Conservation (phyloP, 768 basidiomycete species). For the Leccinellum luteum region DNA sequence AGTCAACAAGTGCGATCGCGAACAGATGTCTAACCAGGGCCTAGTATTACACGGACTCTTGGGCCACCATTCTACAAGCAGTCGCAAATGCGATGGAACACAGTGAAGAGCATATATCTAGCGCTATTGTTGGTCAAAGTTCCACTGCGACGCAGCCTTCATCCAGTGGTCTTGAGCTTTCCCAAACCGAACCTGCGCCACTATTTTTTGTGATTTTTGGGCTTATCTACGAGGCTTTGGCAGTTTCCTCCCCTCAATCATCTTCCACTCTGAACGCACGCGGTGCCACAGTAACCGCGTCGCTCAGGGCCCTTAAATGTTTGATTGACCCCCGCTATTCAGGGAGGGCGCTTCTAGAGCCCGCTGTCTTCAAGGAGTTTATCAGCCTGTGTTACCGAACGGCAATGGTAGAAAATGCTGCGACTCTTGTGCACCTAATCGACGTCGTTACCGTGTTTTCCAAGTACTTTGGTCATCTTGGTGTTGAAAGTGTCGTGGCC, state of each 20-base stretch:
- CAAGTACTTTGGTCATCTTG: slow-evolving; percentile 31
- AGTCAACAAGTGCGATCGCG: slow-evolving; percentile 27
- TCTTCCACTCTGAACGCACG: slow-evolving; percentile 41
- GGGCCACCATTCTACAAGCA: slow-evolving; percentile 82
- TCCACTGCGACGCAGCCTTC: slow-evolving; percentile 18
- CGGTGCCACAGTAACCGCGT: slow-evolving; percentile 51
- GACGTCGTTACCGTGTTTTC: slow-evolving; percentile 66
- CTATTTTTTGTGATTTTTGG: slow-evolving; percentile 92
- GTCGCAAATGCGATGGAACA: slow-evolving; percentile 76
- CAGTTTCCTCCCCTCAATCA: slow-evolving; percentile 60
- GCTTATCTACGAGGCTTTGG: slow-evolving; percentile 87
- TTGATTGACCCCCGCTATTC: slow-evolving; percentile 80
- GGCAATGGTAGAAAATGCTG: slow-evolving; percentile 80
- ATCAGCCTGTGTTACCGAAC: slow-evolving; percentile 85
- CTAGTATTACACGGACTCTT: slow-evolving; percentile 86
- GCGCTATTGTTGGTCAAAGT: slow-evolving; percentile 75
- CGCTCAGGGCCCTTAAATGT: slow-evolving; percentile 73
- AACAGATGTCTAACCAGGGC: not conserved
- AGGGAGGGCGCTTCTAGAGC: slow-evolving; percentile 77
- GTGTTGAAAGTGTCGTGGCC: slow-evolving; percentile 18
- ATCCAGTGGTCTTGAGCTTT: slow-evolving; percentile 18
- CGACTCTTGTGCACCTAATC: slow-evolving; percentile 67
- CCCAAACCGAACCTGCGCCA: slow-evolving; percentile 60
- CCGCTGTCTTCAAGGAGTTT: slow-evolving; percentile 86
- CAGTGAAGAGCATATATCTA: slow-evolving; percentile 62